Evolutionary conservation across 306 rosid species (phyloP).

Genomic region (Cicer arietinum): DNA sequence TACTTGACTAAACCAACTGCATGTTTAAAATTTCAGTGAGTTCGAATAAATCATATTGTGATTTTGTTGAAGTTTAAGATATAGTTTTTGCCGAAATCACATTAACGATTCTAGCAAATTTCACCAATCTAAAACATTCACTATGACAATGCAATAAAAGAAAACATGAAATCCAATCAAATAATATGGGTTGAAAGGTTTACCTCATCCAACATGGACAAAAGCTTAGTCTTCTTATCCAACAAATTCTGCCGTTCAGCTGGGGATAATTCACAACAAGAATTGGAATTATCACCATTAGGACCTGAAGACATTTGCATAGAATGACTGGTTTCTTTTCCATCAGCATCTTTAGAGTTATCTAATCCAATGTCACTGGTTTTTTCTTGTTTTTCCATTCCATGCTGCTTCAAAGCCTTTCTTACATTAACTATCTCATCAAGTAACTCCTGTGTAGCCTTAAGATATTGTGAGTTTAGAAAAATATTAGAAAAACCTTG

Average conservation of each 20-base stretch:
- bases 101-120: too few species aligned
- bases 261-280: conserved; percentile 60
- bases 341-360: conserved; percentile 64
- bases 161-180: neutral
- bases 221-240: conserved; percentile 73
- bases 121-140: too few species aligned
- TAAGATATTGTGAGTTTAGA: conserved; percentile 62
- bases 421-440: conserved; percentile 78
- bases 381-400: conserved; percentile 55
- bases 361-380: conserved; percentile 48
- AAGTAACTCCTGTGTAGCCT: conserved; percentile 80
- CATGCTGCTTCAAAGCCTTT: conserved; percentile 67
- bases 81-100: too few species aligned
- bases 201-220: conserved; percentile 91
- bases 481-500: conserved; percentile 45
- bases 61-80: too few species aligned
- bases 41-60: too few species aligned
- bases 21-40: too few species aligned
- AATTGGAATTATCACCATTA: conserved; percentile 50
- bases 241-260: conserved; percentile 70
- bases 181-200: neutral
- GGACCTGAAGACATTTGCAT: conserved; percentile 54
- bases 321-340: conserved; percentile 54
- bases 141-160: neutral
- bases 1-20: too few species aligned